These are phyloP conservation scores for Tetragonia tetragonoides DNA, from an alignment of 148 eudicot species.

Conservation along the genomic window DNA sequence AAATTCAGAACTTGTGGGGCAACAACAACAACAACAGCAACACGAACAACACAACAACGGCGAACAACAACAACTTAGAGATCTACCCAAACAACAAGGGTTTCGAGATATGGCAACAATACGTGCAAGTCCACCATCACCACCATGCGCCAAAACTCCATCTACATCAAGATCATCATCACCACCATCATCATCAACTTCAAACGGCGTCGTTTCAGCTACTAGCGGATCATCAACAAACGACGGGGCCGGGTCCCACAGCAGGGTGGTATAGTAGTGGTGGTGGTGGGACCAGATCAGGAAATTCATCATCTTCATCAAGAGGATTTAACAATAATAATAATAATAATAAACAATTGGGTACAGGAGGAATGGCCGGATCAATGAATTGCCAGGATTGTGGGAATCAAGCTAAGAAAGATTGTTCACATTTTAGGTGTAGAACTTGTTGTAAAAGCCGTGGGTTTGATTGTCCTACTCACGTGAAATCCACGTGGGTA, in stretches of 20 bases:
- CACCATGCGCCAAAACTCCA: conserved; percentile 28
- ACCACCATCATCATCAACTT: conserved; percentile 17
- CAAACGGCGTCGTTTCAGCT: conserved; percentile 8
- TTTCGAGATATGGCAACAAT: conserved; percentile 86
- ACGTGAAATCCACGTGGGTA: conserved; percentile 93
- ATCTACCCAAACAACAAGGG: conserved; percentile 71
- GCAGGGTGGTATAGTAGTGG: not conserved
- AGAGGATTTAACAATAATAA: conserved; percentile 3
- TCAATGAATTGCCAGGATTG: conserved; percentile 80
- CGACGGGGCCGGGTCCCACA: not conserved
- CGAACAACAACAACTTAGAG: conserved; percentile 27
- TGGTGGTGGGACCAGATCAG: conserved; percentile 14
- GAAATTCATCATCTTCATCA: conserved; percentile 21
- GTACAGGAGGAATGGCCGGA: conserved; percentile 16
- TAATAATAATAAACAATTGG: too few species aligned
- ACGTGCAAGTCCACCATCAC: conserved; percentile 62
- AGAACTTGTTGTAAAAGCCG: conserved; percentile 86
- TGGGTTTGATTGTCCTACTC: conserved; percentile 76
- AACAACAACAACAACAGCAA: conserved; percentile 10
- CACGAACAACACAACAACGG: conserved; percentile 34
- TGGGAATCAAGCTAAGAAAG: conserved; percentile 88
- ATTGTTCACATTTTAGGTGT: conserved; percentile 69
- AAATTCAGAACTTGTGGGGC: conserved; percentile 9
- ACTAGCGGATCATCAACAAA: conserved; percentile 23
- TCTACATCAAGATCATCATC: conserved; percentile 23